Conservation (phyloP, 192 early-diverging fungal species). For the Entomortierella parvispora region DNA sequence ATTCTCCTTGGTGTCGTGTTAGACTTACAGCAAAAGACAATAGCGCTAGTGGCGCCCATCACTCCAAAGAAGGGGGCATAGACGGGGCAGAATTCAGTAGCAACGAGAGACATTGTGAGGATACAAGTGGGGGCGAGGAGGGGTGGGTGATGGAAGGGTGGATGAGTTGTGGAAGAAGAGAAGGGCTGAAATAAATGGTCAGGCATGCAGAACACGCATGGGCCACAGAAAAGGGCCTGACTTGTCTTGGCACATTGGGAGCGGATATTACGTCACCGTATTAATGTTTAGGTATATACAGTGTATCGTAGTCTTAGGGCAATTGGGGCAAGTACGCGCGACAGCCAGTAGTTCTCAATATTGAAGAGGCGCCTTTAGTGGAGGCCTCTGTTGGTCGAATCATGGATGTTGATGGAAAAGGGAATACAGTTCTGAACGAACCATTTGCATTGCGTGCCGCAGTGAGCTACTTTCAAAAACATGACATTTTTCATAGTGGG, state of each 20-base stretch:
- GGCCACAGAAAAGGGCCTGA: no score
- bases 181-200: no score
- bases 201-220: no score
- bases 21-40: constrained; percentile 88
- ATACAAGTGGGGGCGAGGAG: neutral
- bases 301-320: no score
- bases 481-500: constrained; percentile 20
- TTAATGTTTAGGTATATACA: no score
- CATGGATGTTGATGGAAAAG: neutral
- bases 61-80: constrained; percentile 97
- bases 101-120: constrained; percentile 24
- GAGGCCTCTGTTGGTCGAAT: constrained; percentile 29
- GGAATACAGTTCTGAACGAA: constrained; percentile 11
- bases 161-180: neutral
- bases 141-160: neutral
- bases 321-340: no score
- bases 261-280: no score
- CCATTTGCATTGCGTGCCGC: constrained; percentile 25
- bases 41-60: constrained; percentile 90
- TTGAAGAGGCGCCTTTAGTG: constrained; percentile 7
- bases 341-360: neutral
- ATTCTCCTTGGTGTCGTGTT: no score
- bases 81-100: constrained; percentile 73
- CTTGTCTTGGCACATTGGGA: no score
- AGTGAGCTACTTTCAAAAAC: constrained; percentile 12